Base-by-base conservation (phyloP, 495 filamentous ascomycete genomes). In the Talaromyces proteolyticus region DNA sequence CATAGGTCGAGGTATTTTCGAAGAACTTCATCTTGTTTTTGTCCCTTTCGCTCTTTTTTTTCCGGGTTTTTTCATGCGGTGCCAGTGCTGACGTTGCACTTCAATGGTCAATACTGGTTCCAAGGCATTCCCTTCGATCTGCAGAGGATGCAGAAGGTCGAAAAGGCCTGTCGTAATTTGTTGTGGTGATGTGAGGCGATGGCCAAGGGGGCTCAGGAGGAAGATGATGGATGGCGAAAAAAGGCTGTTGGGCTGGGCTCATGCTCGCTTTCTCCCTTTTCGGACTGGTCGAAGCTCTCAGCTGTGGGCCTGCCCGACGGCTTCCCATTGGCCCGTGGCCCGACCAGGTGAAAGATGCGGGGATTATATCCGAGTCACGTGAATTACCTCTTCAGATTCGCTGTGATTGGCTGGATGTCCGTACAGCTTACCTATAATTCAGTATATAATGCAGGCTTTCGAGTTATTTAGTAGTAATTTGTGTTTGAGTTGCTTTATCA, bases 1-100 rank as follows among this genome's bases (percentile, higher is more conserved):
- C 82, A 74, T 97, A 97, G 68, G 80, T 84, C 67, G 88, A 93
- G 64, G 78, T 79, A 64, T 83, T 88, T 62, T 91, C 88, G 75
- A 93, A 91, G 72, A 91, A 89, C 69, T 91, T 91, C 64, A 92
- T 89, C 11, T 39, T 49, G 29, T 34, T 29, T 29, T 29, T 5
- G 26, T 5, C 6, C 6, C 8, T 34, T 8, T 34, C 14, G 29
- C 29, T 8, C 14, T 34, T 34, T 29, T 34, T 34, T 14, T 34
- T 14, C 29, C 14, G 8, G 2, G 8, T 4, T 14, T 2, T 34
- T 2, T 2, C 4, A 2, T 4, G 29, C 14, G 14, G 29, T 34
- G 14, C 8, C 14, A 34, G 8, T 34, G 29, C 8, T 14, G 14
- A 14, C 29, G 14, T 8, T 34, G 14, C 8, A 34, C 29, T 8